A percentile compares a stretch with the other conserved stretches of the same genome.
Evolutionary conservation across 2,329 filamentous ascomycete species (phyloP).

Genomic region (Lasiodiplodia hormozganensis): DNA sequence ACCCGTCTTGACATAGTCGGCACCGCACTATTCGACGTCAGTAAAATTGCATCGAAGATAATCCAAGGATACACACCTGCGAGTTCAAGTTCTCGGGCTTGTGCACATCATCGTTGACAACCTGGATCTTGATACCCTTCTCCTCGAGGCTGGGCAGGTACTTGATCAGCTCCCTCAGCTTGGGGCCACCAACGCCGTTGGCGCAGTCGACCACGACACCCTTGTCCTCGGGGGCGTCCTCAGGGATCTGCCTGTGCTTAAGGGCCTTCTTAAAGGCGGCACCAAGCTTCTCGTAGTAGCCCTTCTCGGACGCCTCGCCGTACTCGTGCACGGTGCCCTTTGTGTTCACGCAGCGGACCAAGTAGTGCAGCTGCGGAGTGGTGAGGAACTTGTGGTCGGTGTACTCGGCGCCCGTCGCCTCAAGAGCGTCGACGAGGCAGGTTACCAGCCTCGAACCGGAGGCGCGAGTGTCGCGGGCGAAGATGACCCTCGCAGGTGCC

Average conservation of each 20-base stretch:
- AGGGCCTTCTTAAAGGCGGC: constrained; percentile 85
- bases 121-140: constrained; percentile 77
- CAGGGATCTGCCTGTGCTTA: constrained; percentile 65
- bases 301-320: constrained; percentile 84
- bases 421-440: constrained; percentile 80
- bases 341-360: constrained; percentile 93
- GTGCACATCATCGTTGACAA: constrained; percentile 92
- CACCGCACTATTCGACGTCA: constrained; percentile 71
- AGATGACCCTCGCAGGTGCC: constrained; percentile 77
- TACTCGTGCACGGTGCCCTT: constrained; percentile 86
- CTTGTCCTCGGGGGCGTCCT: constrained; percentile 57
- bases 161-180: constrained; percentile 85
- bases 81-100: constrained; percentile 88
- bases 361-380: constrained; percentile 97
- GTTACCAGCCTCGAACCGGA: constrained; percentile 84
- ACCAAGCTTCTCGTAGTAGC: constrained; percentile 93
- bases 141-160: constrained; percentile 72
- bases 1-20: constrained; percentile 97
- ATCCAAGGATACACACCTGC: constrained; percentile 64
- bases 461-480: constrained; percentile 89
- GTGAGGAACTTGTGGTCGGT: constrained; percentile 91
- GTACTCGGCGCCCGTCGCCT: constrained; percentile 75
- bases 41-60: not conserved
- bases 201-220: constrained; percentile 88
- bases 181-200: constrained; percentile 94